These are phyloP conservation scores for Clonostachys rosea DNA, from an alignment of 2,329 filamentous ascomycete genomes.

Conservation along the genomic window DNA sequence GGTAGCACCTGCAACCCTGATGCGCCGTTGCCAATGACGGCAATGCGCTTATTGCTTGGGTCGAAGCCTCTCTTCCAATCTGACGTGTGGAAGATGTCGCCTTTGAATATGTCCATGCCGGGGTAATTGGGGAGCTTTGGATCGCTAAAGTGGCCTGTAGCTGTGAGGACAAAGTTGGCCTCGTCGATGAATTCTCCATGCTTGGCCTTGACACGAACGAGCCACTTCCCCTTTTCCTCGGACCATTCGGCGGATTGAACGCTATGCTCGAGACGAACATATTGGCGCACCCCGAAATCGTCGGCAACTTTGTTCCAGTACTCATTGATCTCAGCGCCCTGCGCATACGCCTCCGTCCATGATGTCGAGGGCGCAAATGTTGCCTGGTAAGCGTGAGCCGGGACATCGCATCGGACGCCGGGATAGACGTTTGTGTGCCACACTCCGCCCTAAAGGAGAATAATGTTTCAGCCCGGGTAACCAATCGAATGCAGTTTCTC, in stretches of 20 bases:
- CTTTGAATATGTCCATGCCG: slow-evolving; percentile 37
- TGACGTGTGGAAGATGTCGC: slow-evolving; percentile 45
- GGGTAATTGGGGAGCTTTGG: slow-evolving; percentile 49
- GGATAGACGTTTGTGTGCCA: no score
- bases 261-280: no score
- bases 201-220: no score
- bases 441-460: no score
- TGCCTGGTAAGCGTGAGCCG: slow-evolving; percentile 65
- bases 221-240: no score
- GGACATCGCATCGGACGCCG: slow-evolving; percentile 27
- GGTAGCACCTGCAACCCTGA: slow-evolving; percentile 50
- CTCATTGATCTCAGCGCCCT: slow-evolving; percentile 50
- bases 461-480: no score
- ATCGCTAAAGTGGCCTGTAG: neutral
- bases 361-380: slow-evolving; percentile 63
- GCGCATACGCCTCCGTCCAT: slow-evolving; percentile 66
- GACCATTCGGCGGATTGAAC: no score
- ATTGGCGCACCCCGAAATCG: no score
- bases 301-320: no score
- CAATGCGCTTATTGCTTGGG: slow-evolving; percentile 42
- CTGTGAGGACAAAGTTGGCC: slow-evolving; percentile 7
- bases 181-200: slow-evolving; percentile 36
- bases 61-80: slow-evolving; percentile 45
- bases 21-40: slow-evolving; percentile 52
- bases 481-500: no score